Percentiles rank a stretch among this genome's conserved stretches.
phyloP scores from a whole-genome alignment of 371 early-diverging fungal genomes.

The Apophysomyces sp. region DNA sequence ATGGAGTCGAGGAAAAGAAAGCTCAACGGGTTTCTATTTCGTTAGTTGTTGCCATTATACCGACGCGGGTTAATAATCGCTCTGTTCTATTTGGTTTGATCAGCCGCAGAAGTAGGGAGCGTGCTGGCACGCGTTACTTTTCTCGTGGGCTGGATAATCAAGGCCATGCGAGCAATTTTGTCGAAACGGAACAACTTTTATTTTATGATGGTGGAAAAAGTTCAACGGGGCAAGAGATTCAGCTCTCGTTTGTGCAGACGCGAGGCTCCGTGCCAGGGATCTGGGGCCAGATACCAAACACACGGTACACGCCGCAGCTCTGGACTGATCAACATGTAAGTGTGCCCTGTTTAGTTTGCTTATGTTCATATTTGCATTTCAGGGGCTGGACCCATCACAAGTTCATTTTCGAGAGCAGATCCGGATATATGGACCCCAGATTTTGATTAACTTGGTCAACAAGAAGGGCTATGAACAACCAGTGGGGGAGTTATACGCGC shows the following conservation, averaged over 20 bases:
- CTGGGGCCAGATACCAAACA: conserved; percentile 93
- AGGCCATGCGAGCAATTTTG: conserved; percentile 96
- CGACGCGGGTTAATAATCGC: conserved; percentile 50
- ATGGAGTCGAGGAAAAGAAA: not conserved
- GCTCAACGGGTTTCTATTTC: not conserved
- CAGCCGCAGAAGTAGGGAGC: conserved; percentile 75
- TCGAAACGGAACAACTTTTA: conserved; percentile 97
- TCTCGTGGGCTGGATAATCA: conserved; percentile 90
- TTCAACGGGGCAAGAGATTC: conserved; percentile 6
- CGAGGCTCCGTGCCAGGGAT: conserved; percentile 97
- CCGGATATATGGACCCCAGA: conserved; percentile 71
- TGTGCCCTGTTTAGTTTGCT: not conserved
- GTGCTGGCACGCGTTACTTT: conserved; percentile 88
- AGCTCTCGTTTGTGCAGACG: conserved; percentile 84
- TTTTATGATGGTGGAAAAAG: conserved; percentile 36
- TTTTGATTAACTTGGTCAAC: conserved; percentile 90
- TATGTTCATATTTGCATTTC: not conserved
- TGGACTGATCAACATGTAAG: conserved; percentile 38
- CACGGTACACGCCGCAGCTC: conserved; percentile 88
- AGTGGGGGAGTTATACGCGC: conserved; percentile 74
- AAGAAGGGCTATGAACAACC: conserved; percentile 83
- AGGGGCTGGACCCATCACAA: conserved; percentile 39
- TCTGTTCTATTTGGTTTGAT: conserved; percentile 76
- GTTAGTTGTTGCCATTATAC: conserved; percentile 53
- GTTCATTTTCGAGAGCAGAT: conserved; percentile 74